Percentiles rank a stretch among this genome's conserved stretches.
Conservation (phyloP, 148 eudicot genomes). For the Persicaria maculosa region DNA sequence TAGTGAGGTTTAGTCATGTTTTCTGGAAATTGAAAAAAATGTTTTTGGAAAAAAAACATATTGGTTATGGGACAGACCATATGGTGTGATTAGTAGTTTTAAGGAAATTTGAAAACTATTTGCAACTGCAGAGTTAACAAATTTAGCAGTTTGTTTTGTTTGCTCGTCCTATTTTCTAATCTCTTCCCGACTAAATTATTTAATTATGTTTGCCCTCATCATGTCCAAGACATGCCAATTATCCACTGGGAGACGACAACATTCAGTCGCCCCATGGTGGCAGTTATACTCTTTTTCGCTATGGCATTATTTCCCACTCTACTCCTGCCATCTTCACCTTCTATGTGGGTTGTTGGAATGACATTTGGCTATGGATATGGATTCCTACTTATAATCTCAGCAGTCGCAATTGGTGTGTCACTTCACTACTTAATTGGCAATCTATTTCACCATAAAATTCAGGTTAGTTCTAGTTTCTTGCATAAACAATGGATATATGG, state of each 20-base stretch:
- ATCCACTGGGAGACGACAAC: conserved; percentile 74
- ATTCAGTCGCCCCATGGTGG: conserved; percentile 56
- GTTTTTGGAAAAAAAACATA: not conserved
- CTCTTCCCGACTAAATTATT: not conserved
- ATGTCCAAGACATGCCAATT: conserved; percentile 71
- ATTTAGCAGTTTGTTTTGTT: not conserved
- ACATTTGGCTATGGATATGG: conserved; percentile 90
- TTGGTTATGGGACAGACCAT: not conserved
- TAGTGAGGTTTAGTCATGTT: not conserved
- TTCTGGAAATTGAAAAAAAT: not conserved
- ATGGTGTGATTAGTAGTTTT: not conserved
- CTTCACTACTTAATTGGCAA: conserved; percentile 76
- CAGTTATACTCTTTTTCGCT: conserved; percentile 50
- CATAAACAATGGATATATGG: not conserved
- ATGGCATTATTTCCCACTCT: conserved; percentile 72
- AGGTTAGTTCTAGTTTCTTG: conserved; percentile 4
- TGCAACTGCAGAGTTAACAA: not conserved
- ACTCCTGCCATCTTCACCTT: conserved; percentile 78
- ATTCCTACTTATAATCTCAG: conserved; percentile 65
- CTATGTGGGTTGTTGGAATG: conserved; percentile 99
- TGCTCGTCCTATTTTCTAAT: not conserved
- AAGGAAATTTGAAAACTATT: not conserved
- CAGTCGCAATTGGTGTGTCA: conserved; percentile 57
- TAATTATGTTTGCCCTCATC: not conserved
- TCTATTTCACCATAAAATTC: conserved; percentile 62